phyloP scores from a whole-genome alignment of 2,329 filamentous ascomycete genomes.

The Colletotrichum magnum region DNA sequence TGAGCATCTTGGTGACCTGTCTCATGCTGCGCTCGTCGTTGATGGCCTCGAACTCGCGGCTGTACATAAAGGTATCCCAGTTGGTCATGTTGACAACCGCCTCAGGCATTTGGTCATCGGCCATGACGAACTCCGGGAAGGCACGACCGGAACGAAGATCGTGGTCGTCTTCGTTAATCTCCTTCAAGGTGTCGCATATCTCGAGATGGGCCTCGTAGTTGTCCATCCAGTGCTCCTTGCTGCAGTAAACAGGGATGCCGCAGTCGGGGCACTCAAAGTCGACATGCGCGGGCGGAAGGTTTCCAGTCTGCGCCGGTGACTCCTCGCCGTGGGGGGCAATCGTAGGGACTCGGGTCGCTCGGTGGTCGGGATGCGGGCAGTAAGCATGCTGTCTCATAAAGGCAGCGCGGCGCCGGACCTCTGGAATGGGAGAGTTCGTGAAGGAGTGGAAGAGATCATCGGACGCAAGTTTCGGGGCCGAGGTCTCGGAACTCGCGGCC shows the following conservation, averaged over 20 bases:
- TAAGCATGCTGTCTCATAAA: conserved; percentile 95
- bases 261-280: conserved; percentile 97
- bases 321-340: conserved; percentile 76
- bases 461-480: conserved; percentile 65
- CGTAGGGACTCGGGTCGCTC: conserved; percentile 77
- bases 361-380: conserved; percentile 92
- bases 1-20: conserved; percentile 92
- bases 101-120: conserved; percentile 90
- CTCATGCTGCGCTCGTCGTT: conserved; percentile 92
- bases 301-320: conserved; percentile 67
- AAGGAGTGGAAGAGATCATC: conserved; percentile 96
- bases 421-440: conserved; percentile 87
- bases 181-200: conserved; percentile 89
- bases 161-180: conserved; percentile 99
- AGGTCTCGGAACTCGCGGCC: conserved; percentile 42
- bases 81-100: conserved; percentile 97
- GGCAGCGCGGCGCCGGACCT: conserved; percentile 88
- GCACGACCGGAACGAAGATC: conserved; percentile 90
- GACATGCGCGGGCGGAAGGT: conserved; percentile 82
- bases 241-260: conserved; percentile 93
- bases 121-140: conserved; percentile 95
- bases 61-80: conserved; percentile 98
- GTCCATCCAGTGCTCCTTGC: conserved; percentile 94
- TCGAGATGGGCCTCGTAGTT: conserved; percentile 95
- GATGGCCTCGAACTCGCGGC: conserved; percentile 89